Base-by-base conservation (phyloP, 176 grass and related monocot species). In the Oryza rufipogon region DNA sequence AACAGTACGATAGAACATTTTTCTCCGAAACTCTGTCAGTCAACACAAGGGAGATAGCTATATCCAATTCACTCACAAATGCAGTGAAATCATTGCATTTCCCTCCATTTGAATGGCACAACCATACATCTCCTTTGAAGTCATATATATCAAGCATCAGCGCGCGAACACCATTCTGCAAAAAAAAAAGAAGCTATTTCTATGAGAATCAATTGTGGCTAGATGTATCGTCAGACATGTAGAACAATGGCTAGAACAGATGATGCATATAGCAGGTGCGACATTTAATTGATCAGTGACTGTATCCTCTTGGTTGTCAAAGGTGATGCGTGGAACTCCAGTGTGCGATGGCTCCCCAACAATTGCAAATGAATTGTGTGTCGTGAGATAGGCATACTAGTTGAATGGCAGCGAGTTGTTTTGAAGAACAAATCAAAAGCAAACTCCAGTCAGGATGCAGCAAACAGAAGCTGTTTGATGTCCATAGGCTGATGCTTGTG, bases 141-240 rank as follows among this genome's bases (percentile, higher is more conserved):
- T 96, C 96, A 56, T 99, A 99, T 0, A 89, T 94, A 58, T 99
- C 96, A 13, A 99, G 86, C 96, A 99, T 99, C 52, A 99, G 73
- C 2, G 91, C 93, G 26, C 96, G 84, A 13, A 96, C 96, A 8
- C 96, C 96, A 11, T 91, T 94, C 96, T 99, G 78, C 19, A 80
- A 64, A 89, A 25, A 23, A 28, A 28, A 28, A 30, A 28, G 0
- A 20, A 16, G 28, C 8, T 23, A 20, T n/a, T 2, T 23, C 23
- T 9, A 14, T 73, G 46, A 82, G 56, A 86, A 48, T 2, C 6
- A 1, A 7, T 17, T 0, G 11, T 75, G 9, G 5, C 64, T 74
- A 82, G 28, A 58, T 69, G 34, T 47, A 77, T 5, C 68, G 20
- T 38, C 54, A 17, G 34, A 48, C 7, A 88, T 63, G 36, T 75